A percentile compares a stretch with the other conserved stretches of the same genome.
Conservation (phyloP, 768 basidiomycete genomes). For the Mrakia frigida region DNA sequence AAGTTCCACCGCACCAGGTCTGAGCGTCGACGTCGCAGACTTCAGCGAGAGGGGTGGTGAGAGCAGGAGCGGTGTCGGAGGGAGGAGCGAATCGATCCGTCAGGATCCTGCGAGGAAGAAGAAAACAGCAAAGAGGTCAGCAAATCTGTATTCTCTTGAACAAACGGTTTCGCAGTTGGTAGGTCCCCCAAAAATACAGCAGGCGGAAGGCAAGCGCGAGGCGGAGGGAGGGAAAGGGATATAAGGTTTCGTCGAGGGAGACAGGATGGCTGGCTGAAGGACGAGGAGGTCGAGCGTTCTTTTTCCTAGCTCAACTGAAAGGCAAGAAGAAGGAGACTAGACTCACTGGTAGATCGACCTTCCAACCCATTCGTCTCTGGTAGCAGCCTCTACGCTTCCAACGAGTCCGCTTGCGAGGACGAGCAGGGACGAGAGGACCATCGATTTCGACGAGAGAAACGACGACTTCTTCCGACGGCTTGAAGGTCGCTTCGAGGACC, state of each 20-base stretch:
- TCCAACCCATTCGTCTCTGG: constrained; percentile 67
- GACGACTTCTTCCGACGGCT: background rate
- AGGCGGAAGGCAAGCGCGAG: background rate
- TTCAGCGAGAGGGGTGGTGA: constrained; percentile 43
- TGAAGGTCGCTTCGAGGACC: background rate
- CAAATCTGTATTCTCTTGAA: background rate
- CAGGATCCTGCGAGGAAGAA: constrained; percentile 52
- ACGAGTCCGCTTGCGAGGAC: constrained; percentile 13
- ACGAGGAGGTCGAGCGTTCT: background rate
- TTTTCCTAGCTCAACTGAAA: background rate
- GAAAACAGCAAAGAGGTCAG: background rate
- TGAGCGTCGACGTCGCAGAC: constrained; percentile 57
- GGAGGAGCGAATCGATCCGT: constrained; percentile 73
- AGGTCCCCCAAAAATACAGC: no score
- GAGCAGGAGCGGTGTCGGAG: constrained; percentile 48
- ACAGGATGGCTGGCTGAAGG: background rate
- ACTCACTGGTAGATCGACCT: constrained; percentile 74
- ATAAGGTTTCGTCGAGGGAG: background rate
- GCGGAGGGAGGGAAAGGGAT: background rate
- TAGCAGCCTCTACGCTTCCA: constrained; percentile 51
- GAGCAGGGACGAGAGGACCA: constrained; percentile 6
- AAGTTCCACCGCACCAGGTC: constrained; percentile 83
- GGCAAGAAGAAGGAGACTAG: background rate
- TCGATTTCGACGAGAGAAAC: background rate
- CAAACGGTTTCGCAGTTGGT: no score